Evolutionary conservation across 257 asterid species (phyloP), one percentile per base, ranked within the genome.

Genomic region (Solanum pinnatisectum): DNA sequence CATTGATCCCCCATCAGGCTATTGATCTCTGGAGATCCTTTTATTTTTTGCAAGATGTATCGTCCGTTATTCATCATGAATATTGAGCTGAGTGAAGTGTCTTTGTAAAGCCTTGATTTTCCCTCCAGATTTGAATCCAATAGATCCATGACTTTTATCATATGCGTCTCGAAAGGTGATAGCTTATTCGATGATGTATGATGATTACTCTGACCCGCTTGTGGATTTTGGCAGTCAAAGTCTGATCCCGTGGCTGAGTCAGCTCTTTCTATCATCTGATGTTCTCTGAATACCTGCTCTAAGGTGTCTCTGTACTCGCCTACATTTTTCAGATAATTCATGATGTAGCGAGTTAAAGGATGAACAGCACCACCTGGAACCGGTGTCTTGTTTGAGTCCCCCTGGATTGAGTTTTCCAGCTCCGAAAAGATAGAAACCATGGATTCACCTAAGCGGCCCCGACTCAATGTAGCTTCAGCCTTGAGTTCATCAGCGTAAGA

Each of bases 51-150:
- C 91, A 96, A 73, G 12, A 94, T 95, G 93, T 94, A 95, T 27
- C 99, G 88, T 12, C 98, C 98, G 71, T 96, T 96, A 95, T 96
- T 96, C 99, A 96, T 96, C 98, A 96, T 90, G 96, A 96, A 96
- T 2, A 96, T 96, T 18, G 94, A 90, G 88, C 93, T 92, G 83
- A 96, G 36, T 0, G 99, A 87, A 0, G 89, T 87, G 88, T 96
- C 98, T 79, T 87, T 95, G 92, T 96, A 96, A 13, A 92, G 93
- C 87, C 92, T 94, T 5, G 99, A 92, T 88, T 95, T 96, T 1
- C 92, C 94, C 3, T 95, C 98, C 22, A 96, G 92, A 87, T 94
- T 95, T 0, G 93, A 84, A 16, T 94, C 94, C 65, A 95, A 91
- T 40, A 95, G 83, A 32, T 95, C 98, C 96, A 96, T 94, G 16